Conservation (phyloP, 2,329 filamentous ascomycete species). For the Immersiporthe knoxdaviesiana region DNA sequence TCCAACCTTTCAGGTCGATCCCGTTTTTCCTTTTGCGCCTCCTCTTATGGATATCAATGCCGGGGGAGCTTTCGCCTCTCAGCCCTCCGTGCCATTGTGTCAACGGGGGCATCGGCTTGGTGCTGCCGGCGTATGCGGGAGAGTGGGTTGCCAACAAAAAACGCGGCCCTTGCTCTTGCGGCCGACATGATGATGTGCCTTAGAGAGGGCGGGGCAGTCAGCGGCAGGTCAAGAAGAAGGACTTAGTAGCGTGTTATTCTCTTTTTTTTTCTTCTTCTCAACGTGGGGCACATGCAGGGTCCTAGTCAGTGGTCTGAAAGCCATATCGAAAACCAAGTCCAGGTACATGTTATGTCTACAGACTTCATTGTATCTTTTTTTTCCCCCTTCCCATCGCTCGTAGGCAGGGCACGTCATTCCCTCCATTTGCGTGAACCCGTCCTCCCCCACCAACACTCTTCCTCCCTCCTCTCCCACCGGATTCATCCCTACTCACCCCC, state of each 20-base stretch:
- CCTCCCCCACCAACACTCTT: not conserved
- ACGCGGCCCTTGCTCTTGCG: not conserved
- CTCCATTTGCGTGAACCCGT: not conserved
- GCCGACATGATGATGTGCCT: not conserved
- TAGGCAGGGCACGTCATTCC: not conserved
- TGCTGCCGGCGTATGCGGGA: not conserved
- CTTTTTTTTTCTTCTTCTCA: not conserved
- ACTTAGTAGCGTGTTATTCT: not conserved
- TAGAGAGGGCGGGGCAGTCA: too few species aligned
- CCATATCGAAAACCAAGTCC: not conserved
- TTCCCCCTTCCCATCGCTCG: not conserved
- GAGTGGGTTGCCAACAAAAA: not conserved
- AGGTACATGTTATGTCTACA: not conserved
- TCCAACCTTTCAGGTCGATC: not conserved
- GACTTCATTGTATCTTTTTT: not conserved
- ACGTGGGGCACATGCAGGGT: not conserved
- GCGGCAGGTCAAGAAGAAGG: not conserved
- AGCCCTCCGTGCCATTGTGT: not conserved
- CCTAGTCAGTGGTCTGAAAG: too few species aligned
- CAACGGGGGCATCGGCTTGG: not conserved
- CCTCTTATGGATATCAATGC: conserved; percentile 13
- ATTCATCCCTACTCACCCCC: too few species aligned
- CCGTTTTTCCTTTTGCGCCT: not conserved
- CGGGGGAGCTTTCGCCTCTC: not conserved
- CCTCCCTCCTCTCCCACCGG: not conserved